phyloP scores from a whole-genome alignment of 2,329 filamentous ascomycete genomes.

The Aspergillus alliaceus region DNA sequence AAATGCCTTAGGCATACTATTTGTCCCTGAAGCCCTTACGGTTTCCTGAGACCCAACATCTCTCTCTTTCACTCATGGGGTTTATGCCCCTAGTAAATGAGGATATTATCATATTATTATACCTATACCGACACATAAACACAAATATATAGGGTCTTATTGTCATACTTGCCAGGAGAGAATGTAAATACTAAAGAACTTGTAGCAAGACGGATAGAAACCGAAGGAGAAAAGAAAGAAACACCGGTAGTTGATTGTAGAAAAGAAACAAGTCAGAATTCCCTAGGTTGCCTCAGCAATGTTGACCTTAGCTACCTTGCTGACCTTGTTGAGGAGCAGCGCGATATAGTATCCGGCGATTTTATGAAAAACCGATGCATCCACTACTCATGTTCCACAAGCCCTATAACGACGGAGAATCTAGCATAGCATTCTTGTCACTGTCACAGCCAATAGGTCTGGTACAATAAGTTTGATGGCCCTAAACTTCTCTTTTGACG shows the following conservation, averaged over 20 bases:
- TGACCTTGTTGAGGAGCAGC: constrained; percentile 55
- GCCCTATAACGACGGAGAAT: constrained; percentile 59
- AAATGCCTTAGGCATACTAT: too few species aligned
- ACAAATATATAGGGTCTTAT: too few species aligned
- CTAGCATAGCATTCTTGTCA: constrained; percentile 56
- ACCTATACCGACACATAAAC: too few species aligned
- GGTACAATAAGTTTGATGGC: constrained; percentile 58
- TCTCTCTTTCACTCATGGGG: too few species aligned
- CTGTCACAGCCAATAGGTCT: constrained; percentile 54
- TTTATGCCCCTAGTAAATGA: too few species aligned
- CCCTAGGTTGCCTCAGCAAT: constrained; percentile 15
- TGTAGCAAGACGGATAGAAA: too few species aligned
- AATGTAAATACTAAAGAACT: too few species aligned
- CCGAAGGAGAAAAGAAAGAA: not conserved
- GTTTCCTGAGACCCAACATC: too few species aligned
- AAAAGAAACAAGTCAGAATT: not conserved
- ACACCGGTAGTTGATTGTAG: not conserved
- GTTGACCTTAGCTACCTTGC: constrained; percentile 62
- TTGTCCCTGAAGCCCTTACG: too few species aligned
- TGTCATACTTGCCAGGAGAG: too few species aligned
- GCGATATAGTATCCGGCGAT: constrained; percentile 58
- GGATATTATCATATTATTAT: too few species aligned
- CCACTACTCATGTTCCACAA: constrained; percentile 59
- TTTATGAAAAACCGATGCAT: constrained; percentile 58
- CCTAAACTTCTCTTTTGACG: constrained; percentile 53